These are phyloP conservation scores for Darksidea phi DNA, from an alignment of 495 filamentous ascomycete genomes.

Conservation along the genomic window DNA sequence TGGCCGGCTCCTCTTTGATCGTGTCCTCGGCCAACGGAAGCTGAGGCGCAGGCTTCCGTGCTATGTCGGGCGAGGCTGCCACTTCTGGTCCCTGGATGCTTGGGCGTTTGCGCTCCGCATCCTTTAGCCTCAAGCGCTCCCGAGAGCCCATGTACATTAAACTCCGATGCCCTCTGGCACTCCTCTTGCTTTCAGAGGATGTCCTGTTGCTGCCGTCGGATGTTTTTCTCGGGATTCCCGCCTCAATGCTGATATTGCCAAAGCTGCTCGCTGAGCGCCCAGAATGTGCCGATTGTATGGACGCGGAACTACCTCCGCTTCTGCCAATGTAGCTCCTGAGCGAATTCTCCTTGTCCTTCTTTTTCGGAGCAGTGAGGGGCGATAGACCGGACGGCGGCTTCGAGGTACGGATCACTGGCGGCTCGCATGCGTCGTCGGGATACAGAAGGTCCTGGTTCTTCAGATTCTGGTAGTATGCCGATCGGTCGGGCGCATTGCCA, in stretches of 20 bases:
- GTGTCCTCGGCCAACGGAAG: slow-evolving; percentile 29
- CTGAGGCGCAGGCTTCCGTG: slow-evolving; percentile 22
- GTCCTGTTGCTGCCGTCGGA: slow-evolving; percentile 26
- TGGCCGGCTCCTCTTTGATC: slow-evolving; percentile 36
- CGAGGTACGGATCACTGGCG: slow-evolving; percentile 82
- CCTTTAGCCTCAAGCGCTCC: slow-evolving; percentile 36
- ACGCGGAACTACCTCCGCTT: slow-evolving; percentile 28
- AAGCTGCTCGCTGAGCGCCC: slow-evolving; percentile 31
- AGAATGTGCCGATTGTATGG: slow-evolving; percentile 30
- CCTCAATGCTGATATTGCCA: slow-evolving; percentile 35
- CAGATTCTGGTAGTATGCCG: slow-evolving; percentile 51
- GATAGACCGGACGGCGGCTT: slow-evolving; percentile 75
- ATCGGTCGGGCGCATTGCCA: slow-evolving; percentile 70
- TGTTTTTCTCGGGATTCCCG: slow-evolving; percentile 19
- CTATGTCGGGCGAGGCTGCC: not conserved
- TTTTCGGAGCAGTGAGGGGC: slow-evolving; percentile 58
- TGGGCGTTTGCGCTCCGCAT: slow-evolving; percentile 35
- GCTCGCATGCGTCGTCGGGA: slow-evolving; percentile 71
- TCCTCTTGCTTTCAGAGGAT: slow-evolving; percentile 34
- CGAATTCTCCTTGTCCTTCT: slow-evolving; percentile 37
- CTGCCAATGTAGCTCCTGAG: slow-evolving; percentile 37
- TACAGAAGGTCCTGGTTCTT: slow-evolving; percentile 53
- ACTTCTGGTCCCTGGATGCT: slow-evolving; percentile 28
- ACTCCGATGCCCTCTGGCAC: slow-evolving; percentile 28
- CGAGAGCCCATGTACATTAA: slow-evolving; percentile 42